A percentile compares a stretch with the other conserved stretches of the same genome.
phyloP scores from a whole-genome alignment of 2,329 filamentous ascomycete genomes.

The Thielaviopsis punctulata region DNA sequence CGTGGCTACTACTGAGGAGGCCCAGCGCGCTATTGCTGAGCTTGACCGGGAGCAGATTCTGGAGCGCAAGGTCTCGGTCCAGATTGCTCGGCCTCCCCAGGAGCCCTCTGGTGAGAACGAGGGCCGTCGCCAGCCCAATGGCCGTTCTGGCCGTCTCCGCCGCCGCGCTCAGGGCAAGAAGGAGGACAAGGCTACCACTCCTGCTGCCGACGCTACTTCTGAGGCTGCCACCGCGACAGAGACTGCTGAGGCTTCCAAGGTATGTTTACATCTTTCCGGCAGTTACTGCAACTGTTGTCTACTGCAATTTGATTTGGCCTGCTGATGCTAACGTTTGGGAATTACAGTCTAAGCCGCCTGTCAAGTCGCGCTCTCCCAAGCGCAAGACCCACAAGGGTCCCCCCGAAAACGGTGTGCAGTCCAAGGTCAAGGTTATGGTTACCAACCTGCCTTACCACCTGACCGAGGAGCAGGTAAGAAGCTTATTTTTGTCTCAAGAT shows the following conservation, averaged over 20 bases:
- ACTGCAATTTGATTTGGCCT: not conserved
- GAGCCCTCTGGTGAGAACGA: conserved; percentile 63
- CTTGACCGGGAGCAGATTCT: conserved; percentile 96
- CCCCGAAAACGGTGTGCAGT: conserved; percentile 90
- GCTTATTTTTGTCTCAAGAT: not conserved
- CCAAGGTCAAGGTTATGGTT: conserved; percentile 99
- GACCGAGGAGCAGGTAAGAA: conserved; percentile 79
- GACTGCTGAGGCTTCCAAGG: conserved; percentile 28
- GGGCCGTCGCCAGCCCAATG: conserved; percentile 43
- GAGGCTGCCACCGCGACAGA: conserved; percentile 32
- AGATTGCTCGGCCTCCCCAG: conserved; percentile 96
- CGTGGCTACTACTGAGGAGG: conserved; percentile 83
- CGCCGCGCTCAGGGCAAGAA: conserved; percentile 38
- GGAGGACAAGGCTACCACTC: conserved; percentile 22
- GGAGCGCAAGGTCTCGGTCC: conserved; percentile 96
- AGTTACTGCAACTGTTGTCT: not conserved
- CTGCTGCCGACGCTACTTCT: conserved; percentile 20
- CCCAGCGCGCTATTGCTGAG: conserved; percentile 85
- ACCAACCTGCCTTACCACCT: conserved; percentile 97
- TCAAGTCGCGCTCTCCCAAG: conserved; percentile 22
- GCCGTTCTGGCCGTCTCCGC: conserved; percentile 50
- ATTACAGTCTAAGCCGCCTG: conserved; percentile 42
- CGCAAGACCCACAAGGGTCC: conserved; percentile 56
- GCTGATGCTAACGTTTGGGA: not conserved
- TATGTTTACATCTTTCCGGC: not conserved